Evolutionary conservation across 306 rosid species (phyloP), one percentile per base, ranked within the genome.

Genomic region (Purshia tridentata): DNA sequence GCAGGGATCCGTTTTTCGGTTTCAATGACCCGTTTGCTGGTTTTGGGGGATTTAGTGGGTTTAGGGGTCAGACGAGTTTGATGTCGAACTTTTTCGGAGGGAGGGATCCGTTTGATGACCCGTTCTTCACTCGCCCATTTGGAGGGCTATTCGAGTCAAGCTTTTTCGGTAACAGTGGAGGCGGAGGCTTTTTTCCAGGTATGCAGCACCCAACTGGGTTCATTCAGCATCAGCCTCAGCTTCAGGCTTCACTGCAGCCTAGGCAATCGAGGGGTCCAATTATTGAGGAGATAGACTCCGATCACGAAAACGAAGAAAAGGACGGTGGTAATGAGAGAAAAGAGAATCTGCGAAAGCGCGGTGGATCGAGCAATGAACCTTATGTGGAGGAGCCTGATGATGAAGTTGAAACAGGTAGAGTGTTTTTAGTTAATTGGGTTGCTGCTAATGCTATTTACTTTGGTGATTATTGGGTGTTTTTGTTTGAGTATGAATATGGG

Each of bases 231-330:
- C 91, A 29, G 35, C 35, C 35, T 29, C 35, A 29, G 35, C n/a
- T n/a, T 29, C 35, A 81, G 77, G 80, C 86, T 18, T 83, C 85
- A 10, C 90, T 77, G 83, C 81, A 78, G 83, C 81, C 85, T 18
- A 83, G 73, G 41, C 76, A 55, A 48, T 63, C 76, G 2, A 79
- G 92, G 79, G 96, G 95, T 6, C 96, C 85, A 1, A 76, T 94
- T 69, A 94, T 91, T 69, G 89, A 94, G 95, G 95, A 93, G 53
- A 65, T 94, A 72, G 75, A 79, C 76, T 88, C 97, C 68, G 97
- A 91, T 79, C 83, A 89, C 40, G 97, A 89, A 53, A 70, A 85
- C 0, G 96, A 83, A 46, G 91, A 29, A 29, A 3, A 29, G 35
- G 35, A 73, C 42, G 76, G 54, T 23, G 70, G 29, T 8, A 78